phyloP scores from a whole-genome alignment of 345 rosid genomes.

The Lepidium aucheri region DNA sequence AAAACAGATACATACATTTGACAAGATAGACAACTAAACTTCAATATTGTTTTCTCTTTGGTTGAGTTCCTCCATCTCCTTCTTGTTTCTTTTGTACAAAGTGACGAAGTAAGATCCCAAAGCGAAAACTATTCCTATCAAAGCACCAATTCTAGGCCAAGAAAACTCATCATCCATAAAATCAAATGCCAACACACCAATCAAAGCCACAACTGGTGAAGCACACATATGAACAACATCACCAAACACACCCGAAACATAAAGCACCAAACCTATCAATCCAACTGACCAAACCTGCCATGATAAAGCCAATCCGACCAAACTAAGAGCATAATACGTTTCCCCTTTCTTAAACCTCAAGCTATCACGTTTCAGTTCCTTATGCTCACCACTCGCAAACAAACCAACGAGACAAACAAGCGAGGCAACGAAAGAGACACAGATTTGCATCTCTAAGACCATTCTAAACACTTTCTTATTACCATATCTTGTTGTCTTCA shows the following conservation, averaged over 20 bases:
- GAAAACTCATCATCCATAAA: background rate
- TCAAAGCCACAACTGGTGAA: slow-evolving; percentile 1
- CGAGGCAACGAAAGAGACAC: background rate
- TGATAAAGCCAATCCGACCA: background rate
- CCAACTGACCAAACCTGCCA: slow-evolving; percentile 1
- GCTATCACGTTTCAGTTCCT: background rate
- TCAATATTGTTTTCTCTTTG: background rate
- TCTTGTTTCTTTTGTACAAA: background rate
- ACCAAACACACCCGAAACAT: background rate
- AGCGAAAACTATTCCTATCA: background rate
- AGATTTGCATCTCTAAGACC: background rate
- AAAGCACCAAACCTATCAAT: background rate
- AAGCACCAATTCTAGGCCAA: slow-evolving; percentile 12
- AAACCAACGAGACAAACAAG: background rate
- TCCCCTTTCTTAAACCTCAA: background rate
- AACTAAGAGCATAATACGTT: background rate
- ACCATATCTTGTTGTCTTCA: background rate
- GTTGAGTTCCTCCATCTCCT: background rate
- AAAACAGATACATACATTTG: too few relatives aligned
- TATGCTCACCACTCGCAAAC: background rate
- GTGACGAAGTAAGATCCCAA: slow-evolving; percentile 15
- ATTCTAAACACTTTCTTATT: background rate
- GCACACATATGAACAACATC: slow-evolving; percentile 2
- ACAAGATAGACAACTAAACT: background rate
- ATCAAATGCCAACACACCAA: background rate